Evolutionary conservation across 176 grass and related monocot genomes (phyloP).

Genomic region (Oryza coarctata): DNA sequence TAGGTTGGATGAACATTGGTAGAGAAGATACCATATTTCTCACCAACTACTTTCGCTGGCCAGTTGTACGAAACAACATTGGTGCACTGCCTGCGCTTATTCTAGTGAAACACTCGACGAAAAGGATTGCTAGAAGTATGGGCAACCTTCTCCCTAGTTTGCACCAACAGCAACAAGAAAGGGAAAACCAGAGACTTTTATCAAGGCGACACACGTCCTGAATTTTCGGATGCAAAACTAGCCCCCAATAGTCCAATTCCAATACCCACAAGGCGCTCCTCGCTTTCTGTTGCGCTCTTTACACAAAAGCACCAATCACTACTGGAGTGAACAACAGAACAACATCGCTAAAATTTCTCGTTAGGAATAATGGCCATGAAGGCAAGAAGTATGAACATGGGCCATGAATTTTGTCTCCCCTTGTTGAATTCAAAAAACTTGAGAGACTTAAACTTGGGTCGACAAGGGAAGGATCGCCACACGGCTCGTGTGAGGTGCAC

Average conservation of each 20-base stretch:
- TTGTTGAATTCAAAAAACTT: constrained; percentile 43
- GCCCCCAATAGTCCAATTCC: background rate
- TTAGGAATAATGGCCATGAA: constrained; percentile 50
- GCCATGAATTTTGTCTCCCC: constrained; percentile 25
- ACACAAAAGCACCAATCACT: constrained; percentile 14
- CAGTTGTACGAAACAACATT: background rate
- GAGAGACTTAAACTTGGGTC: constrained; percentile 32
- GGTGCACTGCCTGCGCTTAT: background rate
- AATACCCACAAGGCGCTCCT: background rate
- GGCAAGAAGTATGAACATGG: constrained; percentile 65
- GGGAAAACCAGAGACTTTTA: constrained; percentile 12
- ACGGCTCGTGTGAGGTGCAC: constrained; percentile 39
- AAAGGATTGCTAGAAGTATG: constrained; percentile 24
- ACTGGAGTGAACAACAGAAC: constrained; percentile 36
- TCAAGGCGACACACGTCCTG: background rate
- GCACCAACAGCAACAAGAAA: constrained; percentile 13
- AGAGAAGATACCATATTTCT: constrained; percentile 30
- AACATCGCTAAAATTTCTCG: constrained; percentile 33
- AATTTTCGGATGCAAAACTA: constrained; percentile 18
- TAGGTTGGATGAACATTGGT: constrained; percentile 26
- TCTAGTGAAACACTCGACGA: constrained; percentile 20
- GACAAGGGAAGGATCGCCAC: constrained; percentile 24
- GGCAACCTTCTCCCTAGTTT: constrained; percentile 31
- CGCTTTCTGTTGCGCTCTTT: constrained; percentile 28
- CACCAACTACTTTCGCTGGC: constrained; percentile 22